Conservation (phyloP, 805 yeast genomes). For the Candida adriatica region DNA sequence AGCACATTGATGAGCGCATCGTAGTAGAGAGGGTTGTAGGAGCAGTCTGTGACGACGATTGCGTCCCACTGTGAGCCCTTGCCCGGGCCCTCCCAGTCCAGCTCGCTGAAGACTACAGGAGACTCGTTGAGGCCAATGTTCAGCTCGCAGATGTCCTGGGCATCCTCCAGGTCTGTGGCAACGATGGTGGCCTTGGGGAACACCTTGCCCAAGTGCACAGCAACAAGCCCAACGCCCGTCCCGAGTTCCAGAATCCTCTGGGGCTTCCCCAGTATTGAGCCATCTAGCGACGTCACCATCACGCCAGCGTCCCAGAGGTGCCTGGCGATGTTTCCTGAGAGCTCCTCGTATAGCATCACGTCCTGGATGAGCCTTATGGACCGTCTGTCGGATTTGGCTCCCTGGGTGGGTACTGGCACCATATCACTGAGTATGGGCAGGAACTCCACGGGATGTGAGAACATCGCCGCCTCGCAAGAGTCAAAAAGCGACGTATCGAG, state of each 20-base stretch:
- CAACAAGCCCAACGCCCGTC: slow-evolving; percentile 36
- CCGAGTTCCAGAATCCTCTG: slow-evolving; percentile 32
- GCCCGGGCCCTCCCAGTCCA: slow-evolving; percentile 31
- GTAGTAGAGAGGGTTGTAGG: slow-evolving; percentile 35
- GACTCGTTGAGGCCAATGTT: slow-evolving; percentile 22
- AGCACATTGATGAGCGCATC: slow-evolving; percentile 28
- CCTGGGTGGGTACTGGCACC: slow-evolving; percentile 14
- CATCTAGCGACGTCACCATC: slow-evolving; percentile 9
- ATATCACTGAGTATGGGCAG: slow-evolving; percentile 14
- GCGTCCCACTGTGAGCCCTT: slow-evolving; percentile 27
- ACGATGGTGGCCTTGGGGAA: slow-evolving; percentile 15
- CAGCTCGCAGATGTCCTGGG: slow-evolving; percentile 27
- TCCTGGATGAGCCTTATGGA: slow-evolving; percentile 12
- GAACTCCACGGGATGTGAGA: slow-evolving; percentile 3
- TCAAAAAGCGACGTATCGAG: slow-evolving; percentile 5
- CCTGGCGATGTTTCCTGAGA: slow-evolving; percentile 34
- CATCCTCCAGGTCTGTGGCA: slow-evolving; percentile 34
- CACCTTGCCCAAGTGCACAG: slow-evolving; percentile 24
- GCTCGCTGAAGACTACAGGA: slow-evolving; percentile 21
- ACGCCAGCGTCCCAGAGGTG: slow-evolving; percentile 39
- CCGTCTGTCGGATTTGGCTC: slow-evolving; percentile 16
- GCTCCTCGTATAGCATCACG: slow-evolving; percentile 26
- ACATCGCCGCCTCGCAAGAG: slow-evolving; percentile 3
- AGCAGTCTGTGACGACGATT: slow-evolving; percentile 35
- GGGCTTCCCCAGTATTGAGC: neutral